These are phyloP conservation scores for Retiboletus fuscus DNA, from an alignment of 1,284 basidiomycete genomes.

Conservation along the genomic window DNA sequence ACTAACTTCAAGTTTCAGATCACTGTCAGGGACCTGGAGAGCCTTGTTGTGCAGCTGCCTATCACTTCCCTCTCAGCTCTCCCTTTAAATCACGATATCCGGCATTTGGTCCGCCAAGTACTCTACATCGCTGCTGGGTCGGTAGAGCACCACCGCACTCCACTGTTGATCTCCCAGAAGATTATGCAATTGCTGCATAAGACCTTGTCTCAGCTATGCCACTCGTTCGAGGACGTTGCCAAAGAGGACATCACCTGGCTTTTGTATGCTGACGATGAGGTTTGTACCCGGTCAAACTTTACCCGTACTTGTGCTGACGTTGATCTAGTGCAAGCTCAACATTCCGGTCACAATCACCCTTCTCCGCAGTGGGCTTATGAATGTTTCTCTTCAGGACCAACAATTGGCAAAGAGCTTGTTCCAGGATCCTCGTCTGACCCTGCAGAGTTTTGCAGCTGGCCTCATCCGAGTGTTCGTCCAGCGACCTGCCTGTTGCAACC, in stretches of 20 bases:
- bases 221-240: constrained; percentile 90
- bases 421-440: constrained; percentile 80
- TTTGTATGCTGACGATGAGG: constrained; percentile 96
- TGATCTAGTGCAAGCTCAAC: constrained; percentile 89
- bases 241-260: constrained; percentile 98
- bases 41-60: constrained; percentile 76
- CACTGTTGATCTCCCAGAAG: constrained; percentile 94
- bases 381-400: constrained; percentile 85
- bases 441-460: constrained; percentile 87
- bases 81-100: constrained; percentile 88
- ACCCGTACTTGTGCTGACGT: constrained; percentile 30
- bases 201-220: constrained; percentile 86
- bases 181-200: constrained; percentile 92
- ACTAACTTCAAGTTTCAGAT: constrained; percentile 53
- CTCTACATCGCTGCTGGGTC: constrained; percentile 84
- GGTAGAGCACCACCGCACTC: constrained; percentile 84
- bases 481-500: constrained; percentile 81
- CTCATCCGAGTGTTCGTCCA: constrained; percentile 86
- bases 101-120: constrained; percentile 85
- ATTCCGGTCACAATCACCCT: constrained; percentile 93
- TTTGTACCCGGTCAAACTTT: constrained; percentile 51
- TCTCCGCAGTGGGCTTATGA: constrained; percentile 86
- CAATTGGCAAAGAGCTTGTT: constrained; percentile 92
- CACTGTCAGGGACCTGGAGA: constrained; percentile 84
- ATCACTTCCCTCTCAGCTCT: constrained; percentile 74